These are phyloP conservation scores for Annona squamosa DNA, from an alignment of 164 flowering plant genomes.

Conservation along the genomic window DNA sequence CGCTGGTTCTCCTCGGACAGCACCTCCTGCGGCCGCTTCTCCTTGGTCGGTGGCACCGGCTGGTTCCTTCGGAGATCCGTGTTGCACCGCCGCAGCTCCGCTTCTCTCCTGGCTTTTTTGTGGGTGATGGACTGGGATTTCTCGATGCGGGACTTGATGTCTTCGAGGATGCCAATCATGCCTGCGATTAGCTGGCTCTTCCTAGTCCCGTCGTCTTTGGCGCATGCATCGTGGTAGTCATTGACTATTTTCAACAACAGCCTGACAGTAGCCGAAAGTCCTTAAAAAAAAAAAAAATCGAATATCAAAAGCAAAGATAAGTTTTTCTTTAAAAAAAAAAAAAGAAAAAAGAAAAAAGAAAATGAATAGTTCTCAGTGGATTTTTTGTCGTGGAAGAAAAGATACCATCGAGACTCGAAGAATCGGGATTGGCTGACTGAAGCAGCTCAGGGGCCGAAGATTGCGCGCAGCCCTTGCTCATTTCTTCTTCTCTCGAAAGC, in stretches of 20 bases:
- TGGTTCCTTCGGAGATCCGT: conserved; percentile 33
- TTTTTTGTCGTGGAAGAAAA: neutral
- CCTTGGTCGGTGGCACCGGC: conserved; percentile 14
- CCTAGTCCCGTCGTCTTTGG: conserved; percentile 34
- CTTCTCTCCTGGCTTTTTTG: conserved; percentile 9
- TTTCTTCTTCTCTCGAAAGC: neutral
- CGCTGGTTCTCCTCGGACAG: conserved; percentile 40
- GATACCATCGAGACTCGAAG: conserved; percentile 29
- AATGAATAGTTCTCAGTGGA: neutral
- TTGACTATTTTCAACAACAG: conserved; percentile 50
- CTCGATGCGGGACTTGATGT: conserved; percentile 41
- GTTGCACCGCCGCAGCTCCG: conserved; percentile 52
- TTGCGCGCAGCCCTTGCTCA: conserved; percentile 8
- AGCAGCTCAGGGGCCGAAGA: conserved; percentile 28
- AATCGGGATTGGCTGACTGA: conserved; percentile 13
- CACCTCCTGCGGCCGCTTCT: conserved; percentile 15
- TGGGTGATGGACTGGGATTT: conserved; percentile 28
- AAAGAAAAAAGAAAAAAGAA: neutral
- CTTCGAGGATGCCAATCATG: conserved; percentile 61
- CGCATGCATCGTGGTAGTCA: conserved; percentile 50
- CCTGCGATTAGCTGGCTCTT: conserved; percentile 42
- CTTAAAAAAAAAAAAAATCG: conserved; percentile 18
- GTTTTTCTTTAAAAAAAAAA: neutral
- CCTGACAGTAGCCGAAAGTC: conserved; percentile 50
- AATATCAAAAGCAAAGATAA: neutral